These are phyloP conservation scores for Lipomyces sp. DNA, from an alignment of 805 yeast species.

Conservation along the genomic window DNA sequence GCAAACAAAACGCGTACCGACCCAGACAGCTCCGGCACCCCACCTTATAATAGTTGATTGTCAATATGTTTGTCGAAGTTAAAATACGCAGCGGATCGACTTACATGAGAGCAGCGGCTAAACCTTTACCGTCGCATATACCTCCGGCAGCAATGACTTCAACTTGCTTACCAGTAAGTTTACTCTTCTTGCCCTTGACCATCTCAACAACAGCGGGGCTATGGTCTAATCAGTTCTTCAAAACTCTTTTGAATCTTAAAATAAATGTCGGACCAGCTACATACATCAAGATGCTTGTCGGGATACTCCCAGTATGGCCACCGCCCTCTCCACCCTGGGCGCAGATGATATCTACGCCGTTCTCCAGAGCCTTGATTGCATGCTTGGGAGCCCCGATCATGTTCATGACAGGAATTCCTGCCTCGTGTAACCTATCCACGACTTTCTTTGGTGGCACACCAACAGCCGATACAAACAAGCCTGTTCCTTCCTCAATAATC, in stretches of 20 bases:
- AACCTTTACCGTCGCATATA: slow-evolving; percentile 38
- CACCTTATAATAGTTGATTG: slow-evolving; percentile 1
- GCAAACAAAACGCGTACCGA: slow-evolving; percentile 42
- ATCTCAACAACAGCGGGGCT: slow-evolving; percentile 40
- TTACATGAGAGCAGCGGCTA: slow-evolving; percentile 39
- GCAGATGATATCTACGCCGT: slow-evolving; percentile 41
- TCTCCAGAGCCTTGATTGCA: slow-evolving; percentile 38
- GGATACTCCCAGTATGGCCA: slow-evolving; percentile 41
- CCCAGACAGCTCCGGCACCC: slow-evolving; percentile 42
- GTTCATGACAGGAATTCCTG: slow-evolving; percentile 41
- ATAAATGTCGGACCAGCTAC: not conserved
- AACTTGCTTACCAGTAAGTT: slow-evolving; percentile 39
- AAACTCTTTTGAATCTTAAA: not conserved
- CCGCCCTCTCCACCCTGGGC: slow-evolving; percentile 44
- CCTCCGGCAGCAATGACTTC: slow-evolving; percentile 43
- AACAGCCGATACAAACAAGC: slow-evolving; percentile 40
- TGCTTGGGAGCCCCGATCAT: slow-evolving; percentile 42
- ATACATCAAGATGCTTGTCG: slow-evolving; percentile 37
- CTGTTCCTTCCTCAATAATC: slow-evolving; percentile 38
- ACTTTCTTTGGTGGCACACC: slow-evolving; percentile 41
- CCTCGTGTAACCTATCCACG: slow-evolving; percentile 39
- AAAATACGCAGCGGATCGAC: not conserved
- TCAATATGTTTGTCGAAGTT: too few species aligned
- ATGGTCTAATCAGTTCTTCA: not conserved
- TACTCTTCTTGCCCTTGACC: slow-evolving; percentile 38